These are phyloP conservation scores for Scheffersomyces segobiensis DNA, from an alignment of 1,139 yeast genomes.

Conservation along the genomic window DNA sequence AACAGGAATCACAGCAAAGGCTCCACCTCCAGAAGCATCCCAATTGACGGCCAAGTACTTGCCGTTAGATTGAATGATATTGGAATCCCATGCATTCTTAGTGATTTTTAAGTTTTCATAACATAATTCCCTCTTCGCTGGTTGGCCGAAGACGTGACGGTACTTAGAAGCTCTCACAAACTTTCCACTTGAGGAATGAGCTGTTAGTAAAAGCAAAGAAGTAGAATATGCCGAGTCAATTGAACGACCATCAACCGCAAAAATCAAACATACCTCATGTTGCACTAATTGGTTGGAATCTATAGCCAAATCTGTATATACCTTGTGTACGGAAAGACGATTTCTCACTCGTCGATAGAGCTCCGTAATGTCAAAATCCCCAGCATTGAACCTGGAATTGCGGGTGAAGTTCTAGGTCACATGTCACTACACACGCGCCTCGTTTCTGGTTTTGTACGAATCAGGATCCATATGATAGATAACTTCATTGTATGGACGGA, in stretches of 20 bases:
- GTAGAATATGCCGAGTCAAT: neutral
- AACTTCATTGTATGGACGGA: too few species aligned
- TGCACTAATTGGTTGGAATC: neutral
- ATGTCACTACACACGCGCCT: neutral
- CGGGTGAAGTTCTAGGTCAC: neutral
- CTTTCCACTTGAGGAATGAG: constrained; percentile 60
- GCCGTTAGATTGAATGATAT: constrained; percentile 76
- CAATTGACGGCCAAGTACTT: constrained; percentile 84
- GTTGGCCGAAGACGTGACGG: constrained; percentile 94
- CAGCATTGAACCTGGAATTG: neutral
- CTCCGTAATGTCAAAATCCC: neutral
- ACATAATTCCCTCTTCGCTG: constrained; percentile 82
- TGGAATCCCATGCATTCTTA: constrained; percentile 95
- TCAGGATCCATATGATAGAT: too few species aligned
- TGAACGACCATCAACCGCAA: neutral
- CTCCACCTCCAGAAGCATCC: constrained; percentile 97
- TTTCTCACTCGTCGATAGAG: neutral
- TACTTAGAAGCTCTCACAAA: constrained; percentile 95
- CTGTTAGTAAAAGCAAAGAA: constrained; percentile 8
- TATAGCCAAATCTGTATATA: neutral
- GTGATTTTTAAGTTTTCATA: constrained; percentile 86
- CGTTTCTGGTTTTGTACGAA: neutral
- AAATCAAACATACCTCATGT: neutral
- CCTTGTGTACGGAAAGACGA: neutral
- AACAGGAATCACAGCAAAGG: constrained; percentile 90